Evolutionary conservation across 768 basidiomycete genomes (phyloP), one percentile per base, ranked within the genome.

Genomic region (Pulveroboletus sp.): DNA sequence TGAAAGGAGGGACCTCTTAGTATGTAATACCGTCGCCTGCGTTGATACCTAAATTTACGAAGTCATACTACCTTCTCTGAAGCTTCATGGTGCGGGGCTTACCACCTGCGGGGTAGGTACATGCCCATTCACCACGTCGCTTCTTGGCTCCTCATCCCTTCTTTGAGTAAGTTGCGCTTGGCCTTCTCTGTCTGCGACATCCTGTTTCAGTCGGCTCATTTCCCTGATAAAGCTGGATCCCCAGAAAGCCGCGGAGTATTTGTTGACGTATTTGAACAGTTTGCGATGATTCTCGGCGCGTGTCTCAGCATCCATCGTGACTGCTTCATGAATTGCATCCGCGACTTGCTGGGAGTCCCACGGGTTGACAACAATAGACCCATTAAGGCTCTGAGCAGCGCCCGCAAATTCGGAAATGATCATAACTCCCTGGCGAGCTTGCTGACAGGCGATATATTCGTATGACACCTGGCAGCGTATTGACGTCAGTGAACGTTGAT

Each of bases 271-370:
- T 73, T 92, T 92, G 80, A 91, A 96, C 55, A 99, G 76, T 71
- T 99, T 99, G 59, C 84, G 76, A 68, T 95, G 92, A 70, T 97
- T 97, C 69, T 91, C 88, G 29, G 87, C 86, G n/a, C 92, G 81
- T 34, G 78, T 82, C 38, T 84, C 81, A 4, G 80, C 75, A 42
- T 85, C 81, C 89, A 94, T 93, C 14, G 87, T 92, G 50, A 98
- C 85, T 0, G 96, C 93, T 67, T 91, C 86, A 69, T 93, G 86
- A 50, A 99, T 96, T n/a, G 93, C 93, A 63, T 97, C 86, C 1
- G 96, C 96, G 43, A 96, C 93, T 62, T 93, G 86, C 68, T 97
- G 94, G n/a, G 89, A 89, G 68, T 98, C 96, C 95, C 96, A 94
- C 19, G 96, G 96, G 74, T 99, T 99, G 62, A 98, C 93, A 64